Evolutionary conservation across 202 grass and related monocot genomes (phyloP).

Genomic region (Digitaria exilis): DNA sequence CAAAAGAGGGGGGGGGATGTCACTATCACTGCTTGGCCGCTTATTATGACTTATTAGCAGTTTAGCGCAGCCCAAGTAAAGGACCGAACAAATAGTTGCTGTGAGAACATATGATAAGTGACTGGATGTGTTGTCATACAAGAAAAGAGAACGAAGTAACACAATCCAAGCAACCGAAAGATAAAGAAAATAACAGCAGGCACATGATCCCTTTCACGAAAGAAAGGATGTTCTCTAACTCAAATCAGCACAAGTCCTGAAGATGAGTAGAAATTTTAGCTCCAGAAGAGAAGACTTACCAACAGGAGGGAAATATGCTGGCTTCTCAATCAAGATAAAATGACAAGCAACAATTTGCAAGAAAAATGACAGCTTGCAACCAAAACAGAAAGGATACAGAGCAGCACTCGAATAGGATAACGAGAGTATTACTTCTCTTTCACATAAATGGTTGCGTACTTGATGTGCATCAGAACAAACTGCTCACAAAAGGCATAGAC

Average conservation of each 20-base stretch:
- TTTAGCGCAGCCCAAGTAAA: too few relatives aligned
- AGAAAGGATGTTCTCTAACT: background rate
- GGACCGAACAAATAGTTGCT: too few relatives aligned
- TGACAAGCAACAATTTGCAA: background rate
- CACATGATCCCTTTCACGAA: background rate
- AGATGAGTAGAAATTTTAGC: constrained; percentile 18
- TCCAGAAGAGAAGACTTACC: constrained; percentile 21
- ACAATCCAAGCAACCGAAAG: background rate
- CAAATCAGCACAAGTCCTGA: constrained; percentile 12
- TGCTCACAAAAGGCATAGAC: background rate
- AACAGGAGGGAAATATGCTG: constrained; percentile 30
- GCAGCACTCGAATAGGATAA: constrained; percentile 3
- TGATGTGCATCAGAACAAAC: constrained; percentile 1
- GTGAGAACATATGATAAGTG: background rate
- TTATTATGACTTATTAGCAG: background rate
- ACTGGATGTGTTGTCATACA: background rate
- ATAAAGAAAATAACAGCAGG: constrained; percentile 31
- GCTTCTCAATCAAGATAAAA: constrained; percentile 47
- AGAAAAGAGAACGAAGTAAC: background rate
- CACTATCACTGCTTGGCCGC: background rate
- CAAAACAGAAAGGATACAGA: constrained; percentile 24
- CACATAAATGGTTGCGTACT: constrained; percentile 14
- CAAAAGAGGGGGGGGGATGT: background rate
- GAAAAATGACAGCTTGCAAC: constrained; percentile 24
- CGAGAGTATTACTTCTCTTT: constrained; percentile 17